These are phyloP conservation scores for Luffa acutangula DNA, from an alignment of 306 rosid genomes.

Conservation along the genomic window DNA sequence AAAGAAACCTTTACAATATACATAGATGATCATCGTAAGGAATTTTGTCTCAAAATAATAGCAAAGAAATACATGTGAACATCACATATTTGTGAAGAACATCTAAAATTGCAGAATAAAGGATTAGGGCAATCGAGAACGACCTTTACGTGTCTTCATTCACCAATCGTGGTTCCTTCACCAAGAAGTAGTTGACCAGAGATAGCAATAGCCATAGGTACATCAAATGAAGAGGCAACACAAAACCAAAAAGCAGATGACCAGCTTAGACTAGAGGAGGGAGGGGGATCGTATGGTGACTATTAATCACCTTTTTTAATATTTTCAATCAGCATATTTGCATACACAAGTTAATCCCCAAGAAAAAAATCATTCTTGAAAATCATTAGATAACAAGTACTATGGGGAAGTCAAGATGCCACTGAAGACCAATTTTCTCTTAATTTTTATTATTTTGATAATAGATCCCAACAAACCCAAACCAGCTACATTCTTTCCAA, in stretches of 20 bases:
- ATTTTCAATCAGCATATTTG: background rate
- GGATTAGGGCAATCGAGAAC: too few relatives aligned
- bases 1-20: too few relatives aligned
- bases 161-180: too few relatives aligned
- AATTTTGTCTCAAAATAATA: too few relatives aligned
- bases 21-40: too few relatives aligned
- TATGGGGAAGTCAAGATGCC: background rate
- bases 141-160: too few relatives aligned
- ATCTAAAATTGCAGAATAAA: too few relatives aligned
- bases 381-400: background rate
- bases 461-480: background rate
- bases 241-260: background rate
- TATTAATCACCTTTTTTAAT: background rate
- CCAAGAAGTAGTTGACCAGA: constrained; percentile 93
- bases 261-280: background rate
- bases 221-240: background rate
- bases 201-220: constrained; percentile 98
- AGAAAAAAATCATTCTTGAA: background rate
- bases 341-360: background rate
- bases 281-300: background rate
- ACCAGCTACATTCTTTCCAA: background rate
- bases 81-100: too few relatives aligned
- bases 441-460: background rate
- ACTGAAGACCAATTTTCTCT: background rate
- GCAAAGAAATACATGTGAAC: too few relatives aligned